phyloP scores from a whole-genome alignment of 345 rosid genomes.

The Alliaria petiolata region DNA sequence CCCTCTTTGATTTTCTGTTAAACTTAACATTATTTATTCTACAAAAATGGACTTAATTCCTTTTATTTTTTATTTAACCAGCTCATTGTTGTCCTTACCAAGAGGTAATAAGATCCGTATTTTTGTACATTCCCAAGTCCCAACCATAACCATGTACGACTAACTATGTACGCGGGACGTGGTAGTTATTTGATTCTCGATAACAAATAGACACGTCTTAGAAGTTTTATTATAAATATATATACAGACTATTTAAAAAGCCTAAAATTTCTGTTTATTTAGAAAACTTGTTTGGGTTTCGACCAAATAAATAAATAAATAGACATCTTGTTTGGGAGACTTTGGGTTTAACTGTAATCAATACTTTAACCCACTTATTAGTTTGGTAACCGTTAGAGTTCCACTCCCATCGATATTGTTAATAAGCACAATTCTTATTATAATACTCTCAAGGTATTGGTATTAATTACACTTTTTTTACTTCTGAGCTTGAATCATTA shows the following conservation, averaged over 20 bases:
- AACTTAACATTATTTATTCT: neutral
- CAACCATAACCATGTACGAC: no score
- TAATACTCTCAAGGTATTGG: neutral
- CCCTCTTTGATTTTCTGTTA: no score
- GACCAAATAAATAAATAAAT: no score
- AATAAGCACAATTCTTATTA: neutral
- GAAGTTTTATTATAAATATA: neutral
- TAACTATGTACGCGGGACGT: no score
- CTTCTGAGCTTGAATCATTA: neutral
- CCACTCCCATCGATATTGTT: neutral
- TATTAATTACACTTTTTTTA: neutral
- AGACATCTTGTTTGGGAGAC: no score
- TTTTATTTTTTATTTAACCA: no score
- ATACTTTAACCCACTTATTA: slow-evolving; percentile 10
- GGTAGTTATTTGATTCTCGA: neutral
- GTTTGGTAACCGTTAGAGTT: slow-evolving; percentile 25
- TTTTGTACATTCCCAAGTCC: no score
- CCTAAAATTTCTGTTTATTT: neutral
- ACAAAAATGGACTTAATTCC: no score
- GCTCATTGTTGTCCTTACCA: neutral
- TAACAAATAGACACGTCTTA: slow-evolving; percentile 12
- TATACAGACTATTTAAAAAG: neutral
- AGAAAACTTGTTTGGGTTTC: neutral
- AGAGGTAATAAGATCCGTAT: neutral
- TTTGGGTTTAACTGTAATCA: neutral